Evolutionary conservation across 345 rosid species (phyloP), one percentile per base, ranked within the genome.

Genomic region (Populus simonii): DNA sequence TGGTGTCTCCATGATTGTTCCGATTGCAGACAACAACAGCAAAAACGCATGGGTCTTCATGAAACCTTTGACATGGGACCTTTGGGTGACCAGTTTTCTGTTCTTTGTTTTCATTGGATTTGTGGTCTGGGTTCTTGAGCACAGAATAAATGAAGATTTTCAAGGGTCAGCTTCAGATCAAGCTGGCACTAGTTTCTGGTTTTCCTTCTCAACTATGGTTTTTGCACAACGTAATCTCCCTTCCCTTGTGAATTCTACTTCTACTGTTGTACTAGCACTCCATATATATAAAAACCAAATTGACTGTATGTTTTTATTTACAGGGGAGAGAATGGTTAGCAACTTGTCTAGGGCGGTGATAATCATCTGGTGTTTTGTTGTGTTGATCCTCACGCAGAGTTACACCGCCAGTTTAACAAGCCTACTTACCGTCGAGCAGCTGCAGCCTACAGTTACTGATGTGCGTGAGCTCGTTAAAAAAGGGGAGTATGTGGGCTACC

Each of bases 401-500:
- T 94, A 92, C 81, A 87, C 98, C 0, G 98, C 97, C 12, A 91
- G 87, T 72, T 88, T 92, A 17, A 77, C 94, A 0, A 89, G 97
- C 3, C 84, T 87, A 15, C 72, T 92, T 4, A 90, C 94, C 0
- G 86, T 91, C 3, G 87, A 91, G 4, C 83, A 86, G 33, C 80
- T 91, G 1, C 15, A 82, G 47, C 98, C 97, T 1, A 80, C 88
- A 2, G 79, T 80, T 18, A 86, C 85, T 0, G 87, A 86, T 47
- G 81, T 89, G n/a, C 29, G 73, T 0, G 81, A 79, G 59, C 89
- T 92, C 62, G 66, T 87, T 2, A 83, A 20, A 51, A 84, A 25
- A 49, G 84, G 84, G 59, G 87, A 84, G 1, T 45, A 0, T 6
- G 88, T 92, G 0, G 98, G 92, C 0, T 92, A 85, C 79, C 82